Evolutionary conservation across 345 rosid species (phyloP).

Genomic region (Euphorbia lathyris): DNA sequence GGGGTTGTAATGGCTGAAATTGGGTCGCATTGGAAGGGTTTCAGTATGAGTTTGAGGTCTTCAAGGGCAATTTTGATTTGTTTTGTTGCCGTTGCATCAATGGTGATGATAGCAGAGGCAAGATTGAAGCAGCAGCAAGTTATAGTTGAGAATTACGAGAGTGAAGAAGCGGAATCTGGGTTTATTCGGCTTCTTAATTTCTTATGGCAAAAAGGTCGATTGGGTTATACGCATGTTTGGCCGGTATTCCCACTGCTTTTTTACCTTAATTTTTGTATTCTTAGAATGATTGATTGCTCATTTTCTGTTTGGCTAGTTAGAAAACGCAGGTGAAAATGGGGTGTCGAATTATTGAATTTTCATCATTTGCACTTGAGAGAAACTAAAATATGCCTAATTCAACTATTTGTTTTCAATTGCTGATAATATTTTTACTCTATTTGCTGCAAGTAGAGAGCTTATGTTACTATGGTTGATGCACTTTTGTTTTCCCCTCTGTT

Average conservation of each 20-base stretch:
- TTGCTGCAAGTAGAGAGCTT: too few species aligned
- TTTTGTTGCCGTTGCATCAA: slow-evolving; percentile 20
- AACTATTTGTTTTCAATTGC: too few species aligned
- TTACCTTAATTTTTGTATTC: too few species aligned
- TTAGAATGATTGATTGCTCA: background rate
- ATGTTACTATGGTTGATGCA: too few species aligned
- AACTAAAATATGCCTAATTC: too few species aligned
- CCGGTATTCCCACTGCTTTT: slow-evolving; percentile 28
- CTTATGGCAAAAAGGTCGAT: slow-evolving; percentile 27
- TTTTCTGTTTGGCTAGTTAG: background rate
- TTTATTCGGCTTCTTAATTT: slow-evolving; percentile 11
- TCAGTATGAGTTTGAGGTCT: slow-evolving; percentile 1
- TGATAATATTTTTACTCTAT: too few species aligned
- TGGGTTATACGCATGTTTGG: slow-evolving; percentile 40
- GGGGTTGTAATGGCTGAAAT: slow-evolving; percentile 21
- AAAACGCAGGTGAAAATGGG: background rate
- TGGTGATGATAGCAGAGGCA: slow-evolving; percentile 26
- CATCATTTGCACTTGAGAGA: too few species aligned
- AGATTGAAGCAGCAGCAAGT: slow-evolving; percentile 15
- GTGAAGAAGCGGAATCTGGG: slow-evolving; percentile 6
- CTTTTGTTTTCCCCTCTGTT: too few species aligned
- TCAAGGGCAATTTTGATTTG: slow-evolving; percentile 10
- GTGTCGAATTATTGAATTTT: too few species aligned
- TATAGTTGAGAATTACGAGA: background rate
- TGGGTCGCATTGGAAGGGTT: slow-evolving; percentile 12